A percentile compares a stretch with the other conserved stretches of the same genome.
phyloP scores from a whole-genome alignment of 2,329 filamentous ascomycete species.

The Trichoderma sp. region DNA sequence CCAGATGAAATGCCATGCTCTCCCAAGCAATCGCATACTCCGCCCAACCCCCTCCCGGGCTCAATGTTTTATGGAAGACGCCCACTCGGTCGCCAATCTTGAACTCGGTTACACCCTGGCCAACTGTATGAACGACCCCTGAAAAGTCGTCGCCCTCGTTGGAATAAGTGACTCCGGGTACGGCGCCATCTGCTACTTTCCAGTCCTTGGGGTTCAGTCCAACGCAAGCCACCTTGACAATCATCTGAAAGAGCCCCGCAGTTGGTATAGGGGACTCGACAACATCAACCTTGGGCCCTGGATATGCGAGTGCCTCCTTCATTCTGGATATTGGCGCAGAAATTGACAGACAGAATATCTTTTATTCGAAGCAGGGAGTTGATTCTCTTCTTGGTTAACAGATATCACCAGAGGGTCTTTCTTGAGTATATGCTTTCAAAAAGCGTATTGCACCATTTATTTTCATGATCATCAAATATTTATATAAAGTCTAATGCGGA shows the following conservation, averaged over 20 bases:
- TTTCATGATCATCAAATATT: neutral
- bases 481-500: neutral
- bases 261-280: neutral
- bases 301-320: conserved; percentile 12
- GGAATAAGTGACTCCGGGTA: neutral
- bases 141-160: conserved; percentile 32
- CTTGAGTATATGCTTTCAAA: neutral
- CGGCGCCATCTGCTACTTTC: conserved; percentile 24
- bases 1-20: conserved; percentile 57
- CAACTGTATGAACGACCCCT: conserved; percentile 28
- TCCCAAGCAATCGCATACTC: conserved; percentile 60
- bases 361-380: neutral
- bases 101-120: conserved; percentile 26
- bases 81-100: conserved; percentile 46
- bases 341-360: neutral
- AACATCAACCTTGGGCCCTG: neutral
- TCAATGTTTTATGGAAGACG: conserved; percentile 39
- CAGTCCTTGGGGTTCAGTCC: conserved; percentile 32
- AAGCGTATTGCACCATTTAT: neutral
- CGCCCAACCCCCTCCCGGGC: conserved; percentile 54
- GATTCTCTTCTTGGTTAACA: neutral
- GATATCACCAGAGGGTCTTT: neutral
- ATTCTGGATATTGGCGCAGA: neutral
- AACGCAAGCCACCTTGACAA: conserved; percentile 26
- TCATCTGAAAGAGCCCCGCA: conserved; percentile 25